Base-by-base conservation (phyloP, 768 basidiomycete genomes). In the Pulveroboletus sp. region DNA sequence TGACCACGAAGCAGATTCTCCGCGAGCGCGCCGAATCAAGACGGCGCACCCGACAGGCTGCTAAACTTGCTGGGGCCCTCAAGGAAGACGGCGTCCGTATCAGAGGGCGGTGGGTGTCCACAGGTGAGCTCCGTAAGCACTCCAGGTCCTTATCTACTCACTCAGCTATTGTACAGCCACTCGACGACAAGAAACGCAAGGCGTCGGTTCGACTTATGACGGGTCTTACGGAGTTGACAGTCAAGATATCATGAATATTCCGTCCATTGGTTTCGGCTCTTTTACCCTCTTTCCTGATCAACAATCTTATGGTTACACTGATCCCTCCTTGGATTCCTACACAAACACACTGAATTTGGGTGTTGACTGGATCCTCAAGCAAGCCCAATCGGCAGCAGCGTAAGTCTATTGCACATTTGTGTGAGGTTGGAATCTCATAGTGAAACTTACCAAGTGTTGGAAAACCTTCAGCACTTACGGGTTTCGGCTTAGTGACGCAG, bases 221-320 rank as follows among this genome's bases (percentile, higher is more conserved):
- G 84, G 85, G 1, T 73, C 80, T n/a, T 69, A 71, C 31, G 83
- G 83, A 31, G 81, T 86, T 17, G 84, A 87, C 61, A 79, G 76
- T 48, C 78, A 82, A 56, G 84, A 86, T 53, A 81, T 86, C 44
- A 53, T 74, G 47, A 78, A 65, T 46, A 81, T 82, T 49, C 79
- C 79, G 0, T 36, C 76, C 10, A 78, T 86, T 52, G 77, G 74
- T 6, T 84, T 83, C 56, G 68, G 73, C 30, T 72, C 79, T 15
- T 83, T 83, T 73, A 81, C 79, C 50, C 55, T 84, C 24, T 85
- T 86, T 75, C 84, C 85, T 17, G 83, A 87, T 58, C 85, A 86
- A 62, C 74, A 79, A 52, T 61, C 65, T 33, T 85, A 84, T 56
- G 76, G 68, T 28, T 50, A 72, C 21, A 57, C 64, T 26, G 80